Evolutionary conservation across 805 yeast species (phyloP), one percentile per base, ranked within the genome.

Genomic region (Candida patagonica): DNA sequence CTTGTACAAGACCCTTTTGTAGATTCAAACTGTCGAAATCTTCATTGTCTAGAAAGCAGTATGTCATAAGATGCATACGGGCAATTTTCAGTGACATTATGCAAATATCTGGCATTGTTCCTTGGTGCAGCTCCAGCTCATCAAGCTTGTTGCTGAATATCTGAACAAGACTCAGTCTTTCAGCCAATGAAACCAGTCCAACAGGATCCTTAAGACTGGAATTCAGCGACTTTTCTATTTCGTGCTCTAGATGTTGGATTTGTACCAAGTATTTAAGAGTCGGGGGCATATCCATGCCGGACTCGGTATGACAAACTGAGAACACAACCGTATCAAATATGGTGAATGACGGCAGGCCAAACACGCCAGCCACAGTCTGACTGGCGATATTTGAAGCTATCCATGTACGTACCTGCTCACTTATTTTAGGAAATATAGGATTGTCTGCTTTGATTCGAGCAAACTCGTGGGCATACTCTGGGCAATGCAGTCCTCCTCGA

Each of bases 341-440:
- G 3, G 84, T 88, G 60, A 86, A 87, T 0, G 94, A 86, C 0
- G 97, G 98, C 54, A 82, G 88, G 15, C 98, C 98, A 62, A 87
- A 86, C 8, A 94, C 80, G 2, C 94, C 77, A 3, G 95, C 95
- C 45, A 92, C 78, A 2, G 80, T 74, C 59, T 92, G 97, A 2
- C 94, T 81, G 0, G 84, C 94, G 17, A 84, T 73, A 55, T 92
- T 92, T 54, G 96, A 86, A 8, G 85, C 74, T n/a, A 85, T 74
- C 98, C 98, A 89, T 0, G 98, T 89, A 43, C 80, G 72, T 25
- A 78, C 70, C 52, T 86, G 94, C 60, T 92, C 98, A 21, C 73
- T 73, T 12, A 82, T 47, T 40, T 60, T 55, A 5, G 60, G 51
- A 32, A 43, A 44, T 30, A 45, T 42, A 16, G 53, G 44, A 66